phyloP scores from a whole-genome alignment of 2,329 filamentous ascomycete genomes.

The Colletotrichum sp. region DNA sequence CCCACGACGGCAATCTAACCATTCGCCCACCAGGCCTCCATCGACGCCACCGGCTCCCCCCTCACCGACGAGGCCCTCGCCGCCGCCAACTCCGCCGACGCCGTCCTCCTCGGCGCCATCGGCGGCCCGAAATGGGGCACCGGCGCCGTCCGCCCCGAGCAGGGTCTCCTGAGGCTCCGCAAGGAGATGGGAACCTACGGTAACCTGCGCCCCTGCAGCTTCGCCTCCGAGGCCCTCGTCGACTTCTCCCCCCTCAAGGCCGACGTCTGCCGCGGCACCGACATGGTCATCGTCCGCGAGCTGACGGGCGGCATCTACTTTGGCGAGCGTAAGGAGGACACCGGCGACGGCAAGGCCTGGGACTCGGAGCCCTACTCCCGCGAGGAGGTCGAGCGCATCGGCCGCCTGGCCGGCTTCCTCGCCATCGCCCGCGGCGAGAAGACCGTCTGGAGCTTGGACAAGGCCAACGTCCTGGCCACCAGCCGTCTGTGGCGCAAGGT shows the following conservation, averaged over 20 bases:
- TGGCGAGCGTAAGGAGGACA: slow-evolving; percentile 82
- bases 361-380: slow-evolving; percentile 90
- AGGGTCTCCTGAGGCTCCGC: slow-evolving; percentile 88
- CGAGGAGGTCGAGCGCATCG: slow-evolving; percentile 86
- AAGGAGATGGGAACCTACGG: slow-evolving; percentile 95
- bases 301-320: slow-evolving; percentile 96
- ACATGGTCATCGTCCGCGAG: slow-evolving; percentile 93
- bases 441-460: slow-evolving; percentile 83
- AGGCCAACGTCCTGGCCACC: slow-evolving; percentile 95
- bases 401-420: slow-evolving; percentile 79
- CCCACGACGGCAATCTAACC: background rate
- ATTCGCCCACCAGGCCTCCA: slow-evolving; percentile 70
- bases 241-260: slow-evolving; percentile 87
- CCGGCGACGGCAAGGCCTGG: slow-evolving; percentile 74
- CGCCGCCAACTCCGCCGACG: slow-evolving; percentile 85
- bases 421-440: slow-evolving; percentile 76
- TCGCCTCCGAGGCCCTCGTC: slow-evolving; percentile 85
- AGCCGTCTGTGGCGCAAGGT: slow-evolving; percentile 88
- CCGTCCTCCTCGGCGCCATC: slow-evolving; percentile 90
- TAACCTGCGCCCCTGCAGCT: slow-evolving; percentile 95
- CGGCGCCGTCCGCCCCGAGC: slow-evolving; percentile 85
- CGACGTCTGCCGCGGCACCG: slow-evolving; percentile 81
- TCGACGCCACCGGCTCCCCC: slow-evolving; percentile 79
- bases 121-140: slow-evolving; percentile 98
- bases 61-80: slow-evolving; percentile 83